Percentiles rank a stretch among this genome's conserved stretches.
Conservation (phyloP, 176 grass and related monocot genomes). For the Metroxylon sagu region DNA sequence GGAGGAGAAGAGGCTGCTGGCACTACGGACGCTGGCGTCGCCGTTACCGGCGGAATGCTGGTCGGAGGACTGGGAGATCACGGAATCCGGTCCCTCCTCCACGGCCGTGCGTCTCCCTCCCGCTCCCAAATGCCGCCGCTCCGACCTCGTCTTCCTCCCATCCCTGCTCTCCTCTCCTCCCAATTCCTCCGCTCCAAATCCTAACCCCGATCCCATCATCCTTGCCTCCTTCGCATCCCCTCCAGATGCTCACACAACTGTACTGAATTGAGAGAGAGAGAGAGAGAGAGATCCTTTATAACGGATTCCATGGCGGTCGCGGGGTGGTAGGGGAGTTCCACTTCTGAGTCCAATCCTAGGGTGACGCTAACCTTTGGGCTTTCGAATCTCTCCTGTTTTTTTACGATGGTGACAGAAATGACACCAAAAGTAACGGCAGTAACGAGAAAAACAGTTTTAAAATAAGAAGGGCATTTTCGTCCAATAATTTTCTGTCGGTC, state of each 20-base stretch:
- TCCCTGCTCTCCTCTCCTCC: neutral
- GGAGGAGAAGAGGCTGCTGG: neutral
- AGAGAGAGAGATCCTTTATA: neutral
- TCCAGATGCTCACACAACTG: neutral
- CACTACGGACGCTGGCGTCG: neutral
- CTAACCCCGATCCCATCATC: slow-evolving; percentile 7
- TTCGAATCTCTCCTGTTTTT: too few relatives aligned
- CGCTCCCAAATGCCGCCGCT: neutral
- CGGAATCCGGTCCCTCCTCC: neutral
- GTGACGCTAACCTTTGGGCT: too few relatives aligned
- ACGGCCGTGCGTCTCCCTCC: neutral
- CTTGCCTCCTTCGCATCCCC: slow-evolving; percentile 4
- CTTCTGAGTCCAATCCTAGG: too few relatives aligned
- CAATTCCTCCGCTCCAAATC: slow-evolving; percentile 1
- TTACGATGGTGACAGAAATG: too few relatives aligned
- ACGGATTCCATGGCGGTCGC: too few relatives aligned
- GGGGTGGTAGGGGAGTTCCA: too few relatives aligned
- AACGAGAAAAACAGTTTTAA: too few relatives aligned
- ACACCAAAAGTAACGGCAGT: too few relatives aligned
- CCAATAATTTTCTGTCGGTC: too few relatives aligned
- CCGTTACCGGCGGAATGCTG: neutral
- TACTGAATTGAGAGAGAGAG: neutral
- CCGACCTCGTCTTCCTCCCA: neutral
- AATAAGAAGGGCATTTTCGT: too few relatives aligned
- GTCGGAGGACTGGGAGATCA: neutral